phyloP scores from a whole-genome alignment of 352 stramenopile species.

The Pythium sp. region DNA sequence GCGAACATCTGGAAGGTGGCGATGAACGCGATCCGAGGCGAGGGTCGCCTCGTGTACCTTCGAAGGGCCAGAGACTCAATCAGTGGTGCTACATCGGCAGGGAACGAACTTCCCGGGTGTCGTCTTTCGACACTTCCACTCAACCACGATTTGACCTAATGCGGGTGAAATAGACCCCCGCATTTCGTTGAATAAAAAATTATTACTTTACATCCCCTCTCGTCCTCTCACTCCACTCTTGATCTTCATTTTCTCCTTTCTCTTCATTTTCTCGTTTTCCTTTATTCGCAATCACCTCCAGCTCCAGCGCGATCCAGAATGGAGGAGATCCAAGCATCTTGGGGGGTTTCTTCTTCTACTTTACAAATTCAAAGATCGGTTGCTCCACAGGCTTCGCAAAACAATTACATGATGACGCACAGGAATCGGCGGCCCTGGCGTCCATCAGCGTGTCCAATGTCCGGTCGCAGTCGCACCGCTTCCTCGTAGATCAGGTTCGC shows the following conservation, averaged over 20 bases:
- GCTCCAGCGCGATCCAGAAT: background rate
- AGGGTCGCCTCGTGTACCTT: too few species aligned
- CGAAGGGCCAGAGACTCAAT: too few species aligned
- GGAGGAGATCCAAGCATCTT: background rate
- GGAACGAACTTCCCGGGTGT: too few species aligned
- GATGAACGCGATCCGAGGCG: background rate
- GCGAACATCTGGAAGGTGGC: background rate
- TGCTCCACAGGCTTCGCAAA: background rate
- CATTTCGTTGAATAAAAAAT: too few species aligned
- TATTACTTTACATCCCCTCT: too few species aligned
- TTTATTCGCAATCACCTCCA: background rate
- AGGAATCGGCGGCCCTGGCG: constrained; percentile 19
- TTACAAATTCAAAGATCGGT: background rate
- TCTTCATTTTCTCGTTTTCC: background rate
- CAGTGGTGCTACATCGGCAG: too few species aligned
- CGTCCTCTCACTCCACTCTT: too few species aligned
- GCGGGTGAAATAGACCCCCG: too few species aligned
- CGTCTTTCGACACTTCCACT: too few species aligned
- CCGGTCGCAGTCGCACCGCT: constrained; percentile 58
- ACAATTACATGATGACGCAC: constrained; percentile 26
- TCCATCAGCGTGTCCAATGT: constrained; percentile 27
- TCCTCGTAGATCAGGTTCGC: constrained; percentile 60
- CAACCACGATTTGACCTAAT: too few species aligned
- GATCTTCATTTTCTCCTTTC: too few species aligned
- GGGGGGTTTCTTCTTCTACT: background rate